Evolutionary conservation across 495 filamentous ascomycete species (phyloP).

Genomic region (Penicillium bialowiezense): DNA sequence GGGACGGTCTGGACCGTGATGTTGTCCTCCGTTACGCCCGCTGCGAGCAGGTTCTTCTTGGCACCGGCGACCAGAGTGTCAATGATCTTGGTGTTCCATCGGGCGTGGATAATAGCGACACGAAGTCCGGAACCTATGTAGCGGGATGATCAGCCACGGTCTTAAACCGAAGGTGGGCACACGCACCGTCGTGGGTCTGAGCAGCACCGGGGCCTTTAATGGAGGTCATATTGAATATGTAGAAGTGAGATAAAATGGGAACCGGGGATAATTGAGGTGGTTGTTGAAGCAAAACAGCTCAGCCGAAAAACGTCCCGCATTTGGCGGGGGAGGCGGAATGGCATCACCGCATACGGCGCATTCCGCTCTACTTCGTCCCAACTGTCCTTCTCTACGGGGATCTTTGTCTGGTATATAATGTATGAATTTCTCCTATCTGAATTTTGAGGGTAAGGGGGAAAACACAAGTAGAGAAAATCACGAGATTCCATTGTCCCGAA

Average conservation of each 20-base stretch:
- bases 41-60: slow-evolving; percentile 56
- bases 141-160: not conserved
- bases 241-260: not conserved
- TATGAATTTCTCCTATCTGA: too few species aligned
- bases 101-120: slow-evolving; percentile 90
- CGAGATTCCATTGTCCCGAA: slow-evolving; percentile 21
- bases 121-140: slow-evolving; percentile 72
- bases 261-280: slow-evolving; percentile 1
- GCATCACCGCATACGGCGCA: slow-evolving; percentile 14
- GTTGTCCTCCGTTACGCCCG: slow-evolving; percentile 82
- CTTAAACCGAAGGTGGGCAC: not conserved
- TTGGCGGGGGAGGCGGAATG: slow-evolving; percentile 26
- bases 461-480: not conserved
- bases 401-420: too few species aligned
- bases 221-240: slow-evolving; percentile 31
- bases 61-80: slow-evolving; percentile 74
- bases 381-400: too few species aligned
- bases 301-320: slow-evolving; percentile 23
- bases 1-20: slow-evolving; percentile 88
- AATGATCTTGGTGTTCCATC: slow-evolving; percentile 86
- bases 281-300: not conserved
- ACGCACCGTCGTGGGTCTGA: slow-evolving; percentile 48
- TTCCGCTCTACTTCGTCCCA: too few species aligned
- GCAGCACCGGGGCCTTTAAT: slow-evolving; percentile 61
- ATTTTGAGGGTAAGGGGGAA: not conserved